phyloP scores from a whole-genome alignment of 768 basidiomycete species.

The Suillus paluster region DNA sequence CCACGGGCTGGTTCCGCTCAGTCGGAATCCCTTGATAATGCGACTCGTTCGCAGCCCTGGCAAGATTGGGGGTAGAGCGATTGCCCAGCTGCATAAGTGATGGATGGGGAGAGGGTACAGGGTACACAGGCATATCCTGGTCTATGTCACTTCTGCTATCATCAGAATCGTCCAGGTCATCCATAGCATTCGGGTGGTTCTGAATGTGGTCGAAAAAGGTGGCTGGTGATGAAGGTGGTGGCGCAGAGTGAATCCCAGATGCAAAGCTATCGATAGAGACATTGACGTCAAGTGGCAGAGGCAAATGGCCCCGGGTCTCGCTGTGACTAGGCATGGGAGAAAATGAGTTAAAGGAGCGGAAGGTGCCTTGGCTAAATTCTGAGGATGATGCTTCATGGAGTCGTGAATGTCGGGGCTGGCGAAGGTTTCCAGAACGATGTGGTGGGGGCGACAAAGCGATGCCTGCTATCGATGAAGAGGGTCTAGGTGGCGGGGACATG shows the following conservation, averaged over 20 bases:
- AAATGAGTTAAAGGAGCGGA: constrained; percentile 35
- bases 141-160: constrained; percentile 46
- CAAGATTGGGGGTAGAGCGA: constrained; percentile 69
- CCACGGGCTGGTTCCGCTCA: constrained; percentile 55
- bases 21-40: constrained; percentile 36
- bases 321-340: constrained; percentile 26
- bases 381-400: constrained; percentile 23
- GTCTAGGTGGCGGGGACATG: constrained; percentile 62
- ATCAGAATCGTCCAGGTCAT: constrained; percentile 67
- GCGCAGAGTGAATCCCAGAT: constrained; percentile 59
- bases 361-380: constrained; percentile 27
- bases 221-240: constrained; percentile 65
- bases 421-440: constrained; percentile 28
- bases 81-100: constrained; percentile 69
- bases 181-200: constrained; percentile 70
- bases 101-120: constrained; percentile 35
- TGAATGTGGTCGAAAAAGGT: constrained; percentile 81
- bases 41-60: constrained; percentile 43
- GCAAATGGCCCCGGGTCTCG: constrained; percentile 10
- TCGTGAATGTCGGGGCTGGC: constrained; percentile 23
- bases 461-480: constrained; percentile 63
- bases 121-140: constrained; percentile 37
- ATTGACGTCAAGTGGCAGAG: constrained; percentile 42
- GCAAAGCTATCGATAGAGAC: constrained; percentile 50
- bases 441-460: constrained; percentile 61